Evolutionary conservation across 163 green algal genomes (phyloP), one percentile per base, ranked within the genome.

Genomic region (Scenedesmus sp.): DNA sequence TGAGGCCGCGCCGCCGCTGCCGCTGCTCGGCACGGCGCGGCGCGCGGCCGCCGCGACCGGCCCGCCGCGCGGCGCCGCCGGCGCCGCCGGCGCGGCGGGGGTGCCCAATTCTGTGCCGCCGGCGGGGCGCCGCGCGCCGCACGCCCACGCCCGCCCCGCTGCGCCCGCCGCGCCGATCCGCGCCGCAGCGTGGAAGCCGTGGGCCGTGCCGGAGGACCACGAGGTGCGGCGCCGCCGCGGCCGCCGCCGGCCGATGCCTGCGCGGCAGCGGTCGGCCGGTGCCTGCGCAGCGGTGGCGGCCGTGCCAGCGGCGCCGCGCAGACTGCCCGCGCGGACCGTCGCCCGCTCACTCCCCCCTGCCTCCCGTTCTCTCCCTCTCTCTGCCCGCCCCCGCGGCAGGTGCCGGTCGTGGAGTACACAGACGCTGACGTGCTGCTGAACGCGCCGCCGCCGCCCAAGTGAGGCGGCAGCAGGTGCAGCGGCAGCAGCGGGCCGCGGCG

Each of bases 321-420:
- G n/a, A n/a, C n/a, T n/a, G n/a, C n/a, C n/a, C n/a, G n/a, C n/a
- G n/a, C n/a, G n/a, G n/a, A n/a, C n/a, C n/a, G n/a, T n/a, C n/a
- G n/a, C n/a, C n/a, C n/a, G n/a, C n/a, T n/a, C n/a, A n/a, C 17
- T 33, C 22, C 22, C 18, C 11, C 42, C n/a, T 31, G 33, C 6
- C 10, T 29, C 6, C 7, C 0, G 3, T 26, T 10, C 22, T 29
- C 22, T 33, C 22, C 17, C 5, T 65, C 28, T 33, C 47, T 22
- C 53, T 48, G 31, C 53, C 51, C 75, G 29, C 56, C 20, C 31
- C 31, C 6, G 17, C 18, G 29, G 34, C 70, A 88, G 84, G 80
- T 86, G 29, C 80, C 84, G 0, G 77, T 89, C 14, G 76, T 87
- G 34, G 84, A 89, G 48, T 87, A 89, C 72, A 63, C 58, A 14